Percentiles rank a stretch among this genome's conserved stretches.
Conservation (phyloP, 768 basidiomycete genomes). For the Russula brevipes region DNA sequence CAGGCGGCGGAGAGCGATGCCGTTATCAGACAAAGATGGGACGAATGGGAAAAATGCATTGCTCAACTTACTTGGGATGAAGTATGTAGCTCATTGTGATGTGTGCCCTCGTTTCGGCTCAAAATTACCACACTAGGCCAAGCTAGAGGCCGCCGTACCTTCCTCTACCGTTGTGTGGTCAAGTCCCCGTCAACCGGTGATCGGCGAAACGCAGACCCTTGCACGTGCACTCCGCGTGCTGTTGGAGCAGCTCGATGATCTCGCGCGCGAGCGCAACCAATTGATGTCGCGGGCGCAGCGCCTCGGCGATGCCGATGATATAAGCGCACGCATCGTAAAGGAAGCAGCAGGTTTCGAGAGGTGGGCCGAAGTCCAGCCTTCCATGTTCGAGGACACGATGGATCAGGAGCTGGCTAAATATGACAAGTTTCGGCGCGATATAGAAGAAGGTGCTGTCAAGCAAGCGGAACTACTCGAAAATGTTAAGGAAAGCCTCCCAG, state of each 20-base stretch:
- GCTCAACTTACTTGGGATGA: constrained; percentile 64
- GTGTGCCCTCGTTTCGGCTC: background rate
- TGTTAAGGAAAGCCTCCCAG: constrained; percentile 53
- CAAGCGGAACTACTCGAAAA: constrained; percentile 62
- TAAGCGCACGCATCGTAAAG: constrained; percentile 59
- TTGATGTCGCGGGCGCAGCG: constrained; percentile 60
- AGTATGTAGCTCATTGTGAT: constrained; percentile 31
- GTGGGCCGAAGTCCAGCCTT: constrained; percentile 67
- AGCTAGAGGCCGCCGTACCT: constrained; percentile 63
- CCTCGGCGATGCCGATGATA: constrained; percentile 64
- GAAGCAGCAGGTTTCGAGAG: constrained; percentile 63
- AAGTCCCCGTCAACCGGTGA: constrained; percentile 6
- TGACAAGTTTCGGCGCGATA: constrained; percentile 51
- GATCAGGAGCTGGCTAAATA: constrained; percentile 80
- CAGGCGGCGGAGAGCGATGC: constrained; percentile 74
- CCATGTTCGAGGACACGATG: constrained; percentile 82
- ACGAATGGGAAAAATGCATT: constrained; percentile 77
- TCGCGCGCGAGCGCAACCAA: constrained; percentile 55
- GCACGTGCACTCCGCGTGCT: constrained; percentile 66
- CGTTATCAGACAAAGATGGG: constrained; percentile 77
- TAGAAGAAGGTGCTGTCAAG: constrained; percentile 53
- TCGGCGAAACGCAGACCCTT: constrained; percentile 45
- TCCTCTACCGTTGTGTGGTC: constrained; percentile 40
- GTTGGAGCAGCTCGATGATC: constrained; percentile 75
- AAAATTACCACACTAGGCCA: constrained; percentile 41